Base-by-base conservation (phyloP, 306 rosid species). In the Lathyrus tuberosus region DNA sequence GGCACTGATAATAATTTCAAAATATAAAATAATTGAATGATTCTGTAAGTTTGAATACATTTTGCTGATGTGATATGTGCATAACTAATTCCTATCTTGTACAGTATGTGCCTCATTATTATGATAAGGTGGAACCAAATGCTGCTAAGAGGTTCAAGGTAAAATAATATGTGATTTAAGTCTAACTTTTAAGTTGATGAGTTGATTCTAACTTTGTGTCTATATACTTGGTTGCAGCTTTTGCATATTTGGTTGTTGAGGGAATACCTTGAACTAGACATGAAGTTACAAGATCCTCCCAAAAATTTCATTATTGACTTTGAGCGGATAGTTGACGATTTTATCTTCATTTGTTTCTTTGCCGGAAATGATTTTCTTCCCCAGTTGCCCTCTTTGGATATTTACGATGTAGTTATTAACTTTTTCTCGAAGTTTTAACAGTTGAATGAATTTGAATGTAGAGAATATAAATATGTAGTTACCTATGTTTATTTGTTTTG, bases 301-400 rank as follows among this genome's bases (percentile, higher is more conserved):
- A 65, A 76, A 48, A 54, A 61, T 31, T 3, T 26, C 30, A 56
- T 18, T 54, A 8, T 72, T 11, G 91, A 88, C 5, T 59, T 76
- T 43, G 95, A 88, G 70, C 7, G 86, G 26, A 74, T 79, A 10
- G n/a, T 89, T 38, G 91, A 89, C 53, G 91, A 86, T 37, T 84
- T 89, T 24, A 63, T 89, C 61, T 83, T 86, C 72, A 77, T 89
- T 18, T 84, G 84, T 22, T 79, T 83, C 59, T 83, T 84, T 22
- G 80, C 62, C 11, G 96, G 96, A 58, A 89, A 89, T 77, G 89
- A 86, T 72, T 86, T 89, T 72, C 78, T 89, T 6, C 96, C 89
- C 2, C 88, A 72, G 65, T 62, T 81, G 76, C 96, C 96, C 33
- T 41, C 89, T 1, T 44, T 89, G 62, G 75, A 80, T 6, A 66